These are phyloP conservation scores for Colletotrichum sojae DNA, from an alignment of 2,329 filamentous ascomycete genomes.

Conservation along the genomic window DNA sequence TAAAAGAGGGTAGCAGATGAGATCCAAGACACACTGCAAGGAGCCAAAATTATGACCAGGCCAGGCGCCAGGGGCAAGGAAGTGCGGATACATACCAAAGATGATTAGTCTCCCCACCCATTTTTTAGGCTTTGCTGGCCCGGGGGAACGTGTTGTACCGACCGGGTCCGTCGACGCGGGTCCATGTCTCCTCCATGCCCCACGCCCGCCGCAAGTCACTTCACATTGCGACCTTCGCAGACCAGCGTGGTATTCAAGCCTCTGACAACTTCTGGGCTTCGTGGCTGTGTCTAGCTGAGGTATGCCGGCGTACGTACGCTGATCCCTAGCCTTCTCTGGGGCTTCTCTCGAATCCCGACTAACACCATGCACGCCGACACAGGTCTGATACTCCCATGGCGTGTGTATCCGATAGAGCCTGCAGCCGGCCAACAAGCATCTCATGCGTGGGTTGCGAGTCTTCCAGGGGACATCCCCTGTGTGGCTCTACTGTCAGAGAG, in stretches of 20 bases:
- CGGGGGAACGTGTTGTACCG: conserved; percentile 37
- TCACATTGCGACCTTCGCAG: conserved; percentile 7
- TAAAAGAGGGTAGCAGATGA: conserved; percentile 18
- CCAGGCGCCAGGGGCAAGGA: conserved; percentile 14
- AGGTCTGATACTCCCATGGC: conserved; percentile 1
- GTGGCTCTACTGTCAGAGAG: conserved; percentile 32
- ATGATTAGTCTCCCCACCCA: conserved; percentile 28
- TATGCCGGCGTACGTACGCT: conserved; percentile 26
- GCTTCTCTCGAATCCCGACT: not conserved
- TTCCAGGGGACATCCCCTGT: conserved; percentile 28
- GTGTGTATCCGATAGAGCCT: conserved; percentile 23
- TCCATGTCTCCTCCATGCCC: conserved; percentile 18
- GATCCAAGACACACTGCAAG: conserved; percentile 27
- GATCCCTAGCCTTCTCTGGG: conserved; percentile 14
- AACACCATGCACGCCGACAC: not conserved
- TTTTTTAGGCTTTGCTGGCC: conserved; percentile 37
- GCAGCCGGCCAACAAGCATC: conserved; percentile 20
- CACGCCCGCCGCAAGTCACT: conserved; percentile 11
- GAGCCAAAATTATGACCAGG: conserved; percentile 19
- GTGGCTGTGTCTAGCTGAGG: conserved; percentile 36
- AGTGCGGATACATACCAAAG: not conserved
- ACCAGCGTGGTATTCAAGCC: conserved; percentile 21
- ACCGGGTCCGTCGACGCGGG: conserved; percentile 36
- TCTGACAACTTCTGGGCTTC: conserved; percentile 22
- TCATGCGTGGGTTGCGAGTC: conserved; percentile 30